phyloP scores from a whole-genome alignment of 2,329 filamentous ascomycete species.

The Pestalotiopsis sp. region DNA sequence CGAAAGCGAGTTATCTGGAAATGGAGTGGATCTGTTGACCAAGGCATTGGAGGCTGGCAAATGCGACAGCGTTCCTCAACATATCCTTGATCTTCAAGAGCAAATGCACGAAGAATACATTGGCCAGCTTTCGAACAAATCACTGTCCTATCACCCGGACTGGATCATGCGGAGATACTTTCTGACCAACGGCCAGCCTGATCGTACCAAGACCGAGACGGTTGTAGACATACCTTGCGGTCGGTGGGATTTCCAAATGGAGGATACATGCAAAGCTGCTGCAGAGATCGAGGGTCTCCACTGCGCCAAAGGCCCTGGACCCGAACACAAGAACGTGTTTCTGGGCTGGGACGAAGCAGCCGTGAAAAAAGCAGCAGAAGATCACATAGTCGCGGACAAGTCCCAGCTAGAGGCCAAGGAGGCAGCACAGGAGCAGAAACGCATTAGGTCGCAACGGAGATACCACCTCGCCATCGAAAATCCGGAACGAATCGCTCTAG shows the following conservation, averaged over 20 bases:
- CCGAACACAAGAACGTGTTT: neutral
- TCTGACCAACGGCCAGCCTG: neutral
- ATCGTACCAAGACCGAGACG: neutral
- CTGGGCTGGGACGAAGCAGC: neutral
- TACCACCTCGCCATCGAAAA: neutral
- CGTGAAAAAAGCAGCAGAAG: neutral
- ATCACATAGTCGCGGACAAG: neutral
- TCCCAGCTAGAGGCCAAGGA: neutral
- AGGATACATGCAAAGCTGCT: neutral
- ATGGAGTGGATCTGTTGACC: neutral
- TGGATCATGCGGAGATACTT: too few relatives aligned
- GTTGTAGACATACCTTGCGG: neutral
- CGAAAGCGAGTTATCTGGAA: neutral
- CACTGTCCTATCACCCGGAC: too few relatives aligned
- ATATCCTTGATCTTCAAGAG: neutral
- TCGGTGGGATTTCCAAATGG: neutral
- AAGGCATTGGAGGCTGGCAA: neutral
- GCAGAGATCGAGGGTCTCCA: neutral
- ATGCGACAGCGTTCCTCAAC: neutral
- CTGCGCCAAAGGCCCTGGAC: neutral
- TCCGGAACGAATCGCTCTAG: neutral
- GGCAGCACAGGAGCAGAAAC: neutral
- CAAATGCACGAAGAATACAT: neutral
- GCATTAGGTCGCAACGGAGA: neutral
- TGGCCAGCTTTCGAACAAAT: too few relatives aligned